Evolutionary conservation across 192 early-diverging fungal species (phyloP), one percentile per base, ranked within the genome.

Genomic region (Backusella circina): DNA sequence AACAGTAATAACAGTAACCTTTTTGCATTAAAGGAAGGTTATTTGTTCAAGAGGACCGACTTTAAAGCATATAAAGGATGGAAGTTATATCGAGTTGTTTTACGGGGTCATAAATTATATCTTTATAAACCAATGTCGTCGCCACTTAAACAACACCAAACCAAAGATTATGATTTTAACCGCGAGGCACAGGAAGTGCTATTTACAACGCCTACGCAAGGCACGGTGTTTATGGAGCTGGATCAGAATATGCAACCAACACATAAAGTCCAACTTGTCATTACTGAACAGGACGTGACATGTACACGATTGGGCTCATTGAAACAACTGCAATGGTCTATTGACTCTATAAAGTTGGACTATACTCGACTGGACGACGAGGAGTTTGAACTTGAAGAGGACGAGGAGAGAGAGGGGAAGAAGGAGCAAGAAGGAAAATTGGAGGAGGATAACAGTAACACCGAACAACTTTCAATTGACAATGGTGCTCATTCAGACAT

Each of bases 81-180:
- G 92, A 93, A 91, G 79, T 88, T 92, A 2, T 93, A 93, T 77
- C 88, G 87, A 8, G 91, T 93, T 18, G 79, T 88, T 9, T 79
- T 93, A 32, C 88, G 90, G 76, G 91, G 91, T 9, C 89, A 89
- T 66, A 93, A 93, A 75, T 75, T 93, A 18, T 93, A 91, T 77
- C 90, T 92, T 73, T 93, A 92, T 80, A 90, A 90, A 77, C 86
- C 90, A 32, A 83, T 84, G 5, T 81, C 88, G 66, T 83, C 80
- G 70, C 88, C 87, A 70, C 67, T 82, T 5, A 18, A 31, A 28
- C 44, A 16, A 33, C 33, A 37, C 8, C n/a, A 37, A 61, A 64
- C 35, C 70, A 70, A 67, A 61, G 23, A 61, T 61, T 61, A 69
- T 41, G 50, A 61, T 28, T 76, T 76, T 31, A 69, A 76, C 32